Evolutionary conservation across 352 stramenopile genomes (phyloP).

Genomic region (Phytopythium litorale): DNA sequence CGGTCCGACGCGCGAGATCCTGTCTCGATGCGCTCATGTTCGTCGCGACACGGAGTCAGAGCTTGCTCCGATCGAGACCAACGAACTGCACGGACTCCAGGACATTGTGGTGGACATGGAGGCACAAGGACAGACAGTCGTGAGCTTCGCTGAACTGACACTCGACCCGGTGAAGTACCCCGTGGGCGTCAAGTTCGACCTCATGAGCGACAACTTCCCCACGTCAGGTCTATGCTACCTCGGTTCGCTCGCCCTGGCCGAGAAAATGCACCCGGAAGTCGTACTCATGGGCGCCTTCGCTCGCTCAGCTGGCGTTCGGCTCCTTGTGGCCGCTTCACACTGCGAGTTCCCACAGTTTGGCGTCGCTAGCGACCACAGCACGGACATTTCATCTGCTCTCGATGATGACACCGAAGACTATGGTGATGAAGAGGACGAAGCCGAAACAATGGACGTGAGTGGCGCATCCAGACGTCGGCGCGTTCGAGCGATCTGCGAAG

Average conservation of each 20-base stretch:
- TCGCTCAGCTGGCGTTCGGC: constrained; percentile 28
- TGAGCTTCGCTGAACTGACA: constrained; percentile 52
- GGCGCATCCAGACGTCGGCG: constrained; percentile 7
- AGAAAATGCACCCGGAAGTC: constrained; percentile 52
- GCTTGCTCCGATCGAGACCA: constrained; percentile 29
- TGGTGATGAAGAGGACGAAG: constrained; percentile 7
- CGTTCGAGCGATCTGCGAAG: constrained; percentile 23
- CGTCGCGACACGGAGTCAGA: constrained; percentile 13
- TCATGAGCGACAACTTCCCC: constrained; percentile 47
- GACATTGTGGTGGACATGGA: constrained; percentile 45
- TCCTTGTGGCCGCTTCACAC: constrained; percentile 24
- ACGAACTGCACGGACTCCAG: constrained; percentile 36
- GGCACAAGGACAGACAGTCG: constrained; percentile 34
- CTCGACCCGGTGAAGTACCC: constrained; percentile 37
- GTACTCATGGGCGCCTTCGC: constrained; percentile 45
- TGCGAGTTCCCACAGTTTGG: constrained; percentile 11
- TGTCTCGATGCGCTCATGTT: constrained; percentile 45
- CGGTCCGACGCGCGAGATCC: constrained; percentile 40
- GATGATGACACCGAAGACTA: constrained; percentile 14
- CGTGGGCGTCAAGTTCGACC: constrained; percentile 48
- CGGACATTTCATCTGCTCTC: not conserved
- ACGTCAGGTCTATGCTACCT: constrained; percentile 57
- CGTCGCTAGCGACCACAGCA: not conserved
- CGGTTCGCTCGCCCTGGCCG: constrained; percentile 39
- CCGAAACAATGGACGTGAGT: constrained; percentile 3